Evolutionary conservation across 108 stramenopile genomes (phyloP), one percentile per base, ranked within the genome.

Genomic region (Pseudonitzschia delicatissima): DNA sequence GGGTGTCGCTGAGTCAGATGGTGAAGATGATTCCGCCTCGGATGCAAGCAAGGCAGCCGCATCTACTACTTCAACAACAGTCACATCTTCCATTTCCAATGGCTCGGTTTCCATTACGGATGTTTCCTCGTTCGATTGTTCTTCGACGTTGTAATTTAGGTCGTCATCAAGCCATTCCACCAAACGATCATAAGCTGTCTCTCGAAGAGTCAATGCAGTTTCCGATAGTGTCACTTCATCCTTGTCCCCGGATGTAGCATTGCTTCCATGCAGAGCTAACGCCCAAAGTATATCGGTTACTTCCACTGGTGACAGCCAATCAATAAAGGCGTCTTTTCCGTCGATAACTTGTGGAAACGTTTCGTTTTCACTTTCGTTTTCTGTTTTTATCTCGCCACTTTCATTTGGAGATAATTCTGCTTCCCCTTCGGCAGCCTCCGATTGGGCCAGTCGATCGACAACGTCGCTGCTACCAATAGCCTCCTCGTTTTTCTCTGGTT

Each of bases 301-400:
- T 65, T 85, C 78, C 7, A 73, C 81, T 2, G 74, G 78, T 20
- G 78, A 79, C 28, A 84, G 63, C 77, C 78, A 84, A 45, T 79
- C 71, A 5, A 84, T 23, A 36, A 84, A 48, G 25, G 61, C 51
- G 28, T 71, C 64, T 35, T 71, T 73, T 8, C 29, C 64, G 20
- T 48, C 47, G 2, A 48, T 21, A 28, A 11, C 26, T 34, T 57
- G n/a, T 29, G 28, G 2, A 9, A 29, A 29, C 33, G 8, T 18
- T 6, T 47, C 34, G 11, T 23, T 18, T 15, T 7, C 26, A 34
- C 0, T 25, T 26, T 29, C 29, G 33, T 39, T 21, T 6, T 0
- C 27, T 28, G 44, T 42, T 6, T 45, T 52, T 8, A 18, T 32
- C 20, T 32, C 15, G 4, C 27, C 34, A 11, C 29, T 37, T 12